Conservation (phyloP, 2,329 filamentous ascomycete species). For the Sordariomycetes sp. region DNA sequence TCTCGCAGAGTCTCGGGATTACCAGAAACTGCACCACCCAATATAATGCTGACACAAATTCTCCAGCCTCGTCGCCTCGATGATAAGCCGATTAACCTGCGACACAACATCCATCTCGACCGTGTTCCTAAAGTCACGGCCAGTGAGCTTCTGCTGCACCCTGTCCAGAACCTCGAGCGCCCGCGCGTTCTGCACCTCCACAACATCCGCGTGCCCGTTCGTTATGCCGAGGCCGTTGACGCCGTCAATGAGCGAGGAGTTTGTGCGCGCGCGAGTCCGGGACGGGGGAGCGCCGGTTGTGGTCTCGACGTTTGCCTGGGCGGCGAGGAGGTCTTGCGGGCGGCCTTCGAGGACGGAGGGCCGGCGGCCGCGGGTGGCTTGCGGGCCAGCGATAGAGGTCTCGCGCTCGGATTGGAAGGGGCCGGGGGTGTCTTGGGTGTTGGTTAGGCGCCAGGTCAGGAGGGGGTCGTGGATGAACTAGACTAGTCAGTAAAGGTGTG, state of each 20-base stretch:
- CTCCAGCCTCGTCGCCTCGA: constrained; percentile 91
- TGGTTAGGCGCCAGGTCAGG: constrained; percentile 84
- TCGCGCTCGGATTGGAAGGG: constrained; percentile 53
- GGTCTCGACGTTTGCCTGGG: constrained; percentile 16
- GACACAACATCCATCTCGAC: constrained; percentile 75
- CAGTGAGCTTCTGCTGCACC: constrained; percentile 91
- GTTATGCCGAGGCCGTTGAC: constrained; percentile 16
- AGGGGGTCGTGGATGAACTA: constrained; percentile 99
- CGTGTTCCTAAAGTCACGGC: constrained; percentile 75
- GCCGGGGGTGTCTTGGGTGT: constrained; percentile 46
- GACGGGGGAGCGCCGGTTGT: constrained; percentile 32
- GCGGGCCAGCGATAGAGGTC: constrained; percentile 31
- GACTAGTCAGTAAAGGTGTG: not conserved
- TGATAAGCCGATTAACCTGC: constrained; percentile 90
- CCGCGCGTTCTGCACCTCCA: constrained; percentile 83
- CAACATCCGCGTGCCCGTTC: constrained; percentile 22
- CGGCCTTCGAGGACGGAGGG: constrained; percentile 55
- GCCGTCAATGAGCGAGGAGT: constrained; percentile 32
- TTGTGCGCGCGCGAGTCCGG: constrained; percentile 44
- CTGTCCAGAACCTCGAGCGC: constrained; percentile 83
- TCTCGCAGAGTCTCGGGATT: not conserved
- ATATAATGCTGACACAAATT: constrained; percentile 99
- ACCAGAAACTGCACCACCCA: constrained; percentile 99
- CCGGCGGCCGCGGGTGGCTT: constrained; percentile 41
- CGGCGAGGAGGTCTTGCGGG: constrained; percentile 43